phyloP scores from a whole-genome alignment of 768 basidiomycete genomes.

The Kwoniella heveanensis region DNA sequence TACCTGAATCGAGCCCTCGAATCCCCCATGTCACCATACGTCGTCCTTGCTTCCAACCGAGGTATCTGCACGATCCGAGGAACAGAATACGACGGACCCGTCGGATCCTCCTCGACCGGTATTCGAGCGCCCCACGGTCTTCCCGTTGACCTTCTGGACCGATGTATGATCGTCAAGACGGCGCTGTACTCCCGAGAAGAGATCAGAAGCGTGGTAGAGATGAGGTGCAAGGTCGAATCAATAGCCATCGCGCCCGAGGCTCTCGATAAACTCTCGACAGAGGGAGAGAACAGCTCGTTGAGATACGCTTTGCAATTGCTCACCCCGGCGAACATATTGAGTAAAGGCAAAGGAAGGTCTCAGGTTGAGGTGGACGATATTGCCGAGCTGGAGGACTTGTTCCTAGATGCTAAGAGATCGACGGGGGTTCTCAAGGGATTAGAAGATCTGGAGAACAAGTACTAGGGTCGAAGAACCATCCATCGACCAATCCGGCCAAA shows the following conservation, averaged over 20 bases:
- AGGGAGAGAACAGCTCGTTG: constrained; percentile 79
- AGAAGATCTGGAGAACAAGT: constrained; percentile 19
- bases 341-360: constrained; percentile 71
- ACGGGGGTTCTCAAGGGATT: constrained; percentile 37
- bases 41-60: constrained; percentile 93
- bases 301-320: constrained; percentile 88
- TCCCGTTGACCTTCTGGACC: constrained; percentile 88
- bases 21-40: constrained; percentile 95
- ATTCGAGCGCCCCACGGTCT: constrained; percentile 90
- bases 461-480: neutral
- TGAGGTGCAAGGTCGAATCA: constrained; percentile 84
- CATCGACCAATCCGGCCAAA: too few species aligned
- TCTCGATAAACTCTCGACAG: constrained; percentile 74
- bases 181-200: constrained; percentile 78
- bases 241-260: constrained; percentile 74
- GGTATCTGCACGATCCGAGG: constrained; percentile 90
- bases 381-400: constrained; percentile 88
- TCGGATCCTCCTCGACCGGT: constrained; percentile 59
- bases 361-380: constrained; percentile 88
- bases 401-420: constrained; percentile 80
- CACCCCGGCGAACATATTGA: constrained; percentile 85
- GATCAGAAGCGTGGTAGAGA: constrained; percentile 79
- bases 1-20: constrained; percentile 95
- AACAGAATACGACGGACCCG: constrained; percentile 62
- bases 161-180: constrained; percentile 95